Conservation (phyloP, 208 protist species). For the Trypanosoma mega region DNA sequence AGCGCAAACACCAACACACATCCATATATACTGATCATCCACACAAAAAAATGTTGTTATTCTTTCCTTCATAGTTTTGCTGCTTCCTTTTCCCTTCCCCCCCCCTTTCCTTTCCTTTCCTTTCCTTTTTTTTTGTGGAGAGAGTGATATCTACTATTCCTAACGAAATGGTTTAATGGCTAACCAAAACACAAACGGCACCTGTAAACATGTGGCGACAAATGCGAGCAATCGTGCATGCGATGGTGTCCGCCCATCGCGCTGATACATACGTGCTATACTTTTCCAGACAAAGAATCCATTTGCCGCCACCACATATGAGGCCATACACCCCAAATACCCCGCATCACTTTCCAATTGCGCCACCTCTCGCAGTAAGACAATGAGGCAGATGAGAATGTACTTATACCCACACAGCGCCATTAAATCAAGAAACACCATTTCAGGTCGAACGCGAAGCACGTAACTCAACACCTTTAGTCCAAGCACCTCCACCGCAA, state of each 20-base stretch:
- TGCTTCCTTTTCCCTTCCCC: too few species aligned
- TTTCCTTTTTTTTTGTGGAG: background rate
- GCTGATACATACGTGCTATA: conserved; percentile 31
- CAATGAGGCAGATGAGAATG: conserved; percentile 52
- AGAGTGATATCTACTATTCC: background rate
- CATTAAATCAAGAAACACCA: conserved; percentile 43
- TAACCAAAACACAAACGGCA: conserved; percentile 57
- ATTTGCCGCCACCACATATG: conserved; percentile 49
- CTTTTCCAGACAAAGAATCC: conserved; percentile 45
- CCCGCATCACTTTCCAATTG: conserved; percentile 12
- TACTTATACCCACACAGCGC: conserved; percentile 82
- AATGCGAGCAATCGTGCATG: conserved; percentile 52
- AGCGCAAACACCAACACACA: background rate
- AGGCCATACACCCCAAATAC: conserved; percentile 27
- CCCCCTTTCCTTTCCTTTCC: too few species aligned
- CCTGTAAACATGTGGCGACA: conserved; percentile 37
- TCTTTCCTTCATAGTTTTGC: too few species aligned
- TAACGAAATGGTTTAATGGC: conserved; percentile 38
- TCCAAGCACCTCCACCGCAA: conserved; percentile 48
- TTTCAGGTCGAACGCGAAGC: conserved; percentile 30
- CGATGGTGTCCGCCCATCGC: conserved; percentile 40
- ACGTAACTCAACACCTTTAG: conserved; percentile 47
- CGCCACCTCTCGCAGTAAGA: conserved; percentile 44
- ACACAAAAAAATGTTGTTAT: too few species aligned
- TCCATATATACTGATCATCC: too few species aligned